Conservation (phyloP, 352 stramenopile genomes). For the Phytophthora citricola region DNA sequence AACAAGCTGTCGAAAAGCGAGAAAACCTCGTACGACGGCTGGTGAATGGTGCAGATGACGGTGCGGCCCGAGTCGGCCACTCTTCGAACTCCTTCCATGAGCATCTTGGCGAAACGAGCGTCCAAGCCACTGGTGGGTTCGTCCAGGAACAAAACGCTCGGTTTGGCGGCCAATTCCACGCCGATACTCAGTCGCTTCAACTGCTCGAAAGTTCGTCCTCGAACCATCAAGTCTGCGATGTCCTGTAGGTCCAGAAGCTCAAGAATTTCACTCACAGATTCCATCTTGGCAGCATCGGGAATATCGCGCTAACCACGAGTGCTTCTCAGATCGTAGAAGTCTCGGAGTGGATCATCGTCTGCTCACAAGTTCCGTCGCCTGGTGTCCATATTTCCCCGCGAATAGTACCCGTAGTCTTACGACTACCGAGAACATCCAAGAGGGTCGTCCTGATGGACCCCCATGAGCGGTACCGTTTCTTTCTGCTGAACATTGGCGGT, state of each 20-base stretch:
- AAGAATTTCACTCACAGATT: slow-evolving; percentile 28
- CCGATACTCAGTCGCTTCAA: slow-evolving; percentile 44
- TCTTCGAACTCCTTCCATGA: slow-evolving; percentile 80
- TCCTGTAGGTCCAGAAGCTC: slow-evolving; percentile 22
- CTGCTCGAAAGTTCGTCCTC: slow-evolving; percentile 32
- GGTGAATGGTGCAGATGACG: slow-evolving; percentile 91
- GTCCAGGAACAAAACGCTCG: slow-evolving; percentile 6
- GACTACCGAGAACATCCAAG: slow-evolving; percentile 90
- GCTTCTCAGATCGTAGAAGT: slow-evolving; percentile 87
- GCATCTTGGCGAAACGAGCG: slow-evolving; percentile 65
- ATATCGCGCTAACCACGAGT: slow-evolving; percentile 80
- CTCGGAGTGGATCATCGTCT: slow-evolving; percentile 28
- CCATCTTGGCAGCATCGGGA: slow-evolving; percentile 11
- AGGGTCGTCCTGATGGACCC: slow-evolving; percentile 61
- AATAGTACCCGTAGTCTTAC: slow-evolving; percentile 81
- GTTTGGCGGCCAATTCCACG: slow-evolving; percentile 66
- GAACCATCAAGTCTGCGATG: slow-evolving; percentile 34
- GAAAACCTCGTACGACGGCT: slow-evolving; percentile 50
- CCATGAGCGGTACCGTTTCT: slow-evolving; percentile 16
- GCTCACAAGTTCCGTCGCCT: slow-evolving; percentile 32
- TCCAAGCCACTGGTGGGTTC: slow-evolving; percentile 54
- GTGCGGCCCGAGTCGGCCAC: slow-evolving; percentile 61
- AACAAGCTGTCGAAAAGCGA: slow-evolving; percentile 36
- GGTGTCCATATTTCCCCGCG: slow-evolving; percentile 72
- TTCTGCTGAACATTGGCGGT: too few species aligned